Conservation (phyloP, 768 basidiomycete species). For the Cyclocybe cylindracea region DNA sequence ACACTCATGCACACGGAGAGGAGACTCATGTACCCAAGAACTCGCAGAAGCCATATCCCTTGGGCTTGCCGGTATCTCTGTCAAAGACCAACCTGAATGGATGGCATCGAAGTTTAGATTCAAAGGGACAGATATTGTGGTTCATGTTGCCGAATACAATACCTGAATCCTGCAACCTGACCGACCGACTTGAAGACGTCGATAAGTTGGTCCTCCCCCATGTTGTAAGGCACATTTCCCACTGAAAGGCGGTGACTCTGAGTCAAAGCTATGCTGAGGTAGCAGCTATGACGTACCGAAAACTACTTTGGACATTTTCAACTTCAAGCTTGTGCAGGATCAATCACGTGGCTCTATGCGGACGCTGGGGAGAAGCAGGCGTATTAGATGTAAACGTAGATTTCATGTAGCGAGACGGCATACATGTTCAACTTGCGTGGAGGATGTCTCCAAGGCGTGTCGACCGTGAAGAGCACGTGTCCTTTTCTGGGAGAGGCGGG, state of each 20-base stretch:
- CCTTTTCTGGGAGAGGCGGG: too few relatives aligned
- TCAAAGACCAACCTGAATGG: constrained; percentile 77
- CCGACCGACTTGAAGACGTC: constrained; percentile 89
- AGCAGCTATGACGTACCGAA: constrained; percentile 17
- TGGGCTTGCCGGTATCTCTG: constrained; percentile 91
- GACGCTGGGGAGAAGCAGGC: too few relatives aligned
- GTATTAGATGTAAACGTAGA: too few relatives aligned
- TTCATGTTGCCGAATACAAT: constrained; percentile 10
- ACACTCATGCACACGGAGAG: constrained; percentile 21
- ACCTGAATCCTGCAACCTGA: constrained; percentile 89
- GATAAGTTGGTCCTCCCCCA: constrained; percentile 87
- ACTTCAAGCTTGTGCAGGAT: too few relatives aligned
- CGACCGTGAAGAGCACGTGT: too few relatives aligned
- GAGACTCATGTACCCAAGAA: constrained; percentile 73
- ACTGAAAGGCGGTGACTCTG: constrained; percentile 39
- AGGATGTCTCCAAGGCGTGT: too few relatives aligned
- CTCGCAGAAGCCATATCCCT: constrained; percentile 94
- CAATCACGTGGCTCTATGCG: too few relatives aligned
- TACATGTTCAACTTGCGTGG: too few relatives aligned
- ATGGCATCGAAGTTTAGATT: constrained; percentile 1
- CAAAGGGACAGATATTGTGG: not conserved
- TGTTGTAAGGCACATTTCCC: constrained; percentile 89
- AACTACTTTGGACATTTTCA: constrained; percentile 25
- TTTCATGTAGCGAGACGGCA: too few relatives aligned
- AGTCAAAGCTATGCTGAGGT: not conserved